phyloP scores from a whole-genome alignment of 1,139 yeast genomes.

The Pichia sp. region DNA sequence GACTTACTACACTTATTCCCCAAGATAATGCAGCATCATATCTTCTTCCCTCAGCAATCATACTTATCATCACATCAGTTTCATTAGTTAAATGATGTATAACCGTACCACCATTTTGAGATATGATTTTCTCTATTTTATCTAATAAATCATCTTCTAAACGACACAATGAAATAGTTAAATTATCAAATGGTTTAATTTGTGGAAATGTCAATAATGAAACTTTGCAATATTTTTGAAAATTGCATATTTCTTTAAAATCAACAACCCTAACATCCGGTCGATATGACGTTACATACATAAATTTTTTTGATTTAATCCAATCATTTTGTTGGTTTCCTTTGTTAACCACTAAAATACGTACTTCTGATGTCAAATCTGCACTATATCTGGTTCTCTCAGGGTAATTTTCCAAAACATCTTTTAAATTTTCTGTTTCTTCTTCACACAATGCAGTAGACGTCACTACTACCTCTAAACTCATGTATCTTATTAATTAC shows the following conservation, averaged over 20 bases:
- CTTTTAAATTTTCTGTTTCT: slow-evolving; percentile 10
- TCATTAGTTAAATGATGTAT: slow-evolving; percentile 47
- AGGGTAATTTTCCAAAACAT: slow-evolving; percentile 3
- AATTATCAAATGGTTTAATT: slow-evolving; percentile 20
- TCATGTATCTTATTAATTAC: not conserved
- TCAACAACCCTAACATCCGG: slow-evolving; percentile 52
- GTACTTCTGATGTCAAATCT: slow-evolving; percentile 25
- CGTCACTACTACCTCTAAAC: slow-evolving; percentile 16
- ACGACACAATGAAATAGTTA: slow-evolving; percentile 25
- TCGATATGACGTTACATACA: slow-evolving; percentile 50
- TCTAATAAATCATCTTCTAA: slow-evolving; percentile 21
- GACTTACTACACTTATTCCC: slow-evolving; percentile 64
- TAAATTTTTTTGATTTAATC: slow-evolving; percentile 25
- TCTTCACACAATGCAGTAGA: slow-evolving; percentile 22
- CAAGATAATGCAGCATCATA: slow-evolving; percentile 58
- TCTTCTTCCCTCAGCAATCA: slow-evolving; percentile 50
- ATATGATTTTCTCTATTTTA: slow-evolving; percentile 35
- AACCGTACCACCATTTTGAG: slow-evolving; percentile 50
- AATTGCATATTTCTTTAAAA: slow-evolving; percentile 35
- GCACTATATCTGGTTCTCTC: slow-evolving; percentile 16
- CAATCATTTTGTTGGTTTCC: slow-evolving; percentile 17
- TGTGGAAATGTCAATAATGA: not conserved
- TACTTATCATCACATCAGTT: slow-evolving; percentile 48
- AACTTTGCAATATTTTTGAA: not conserved
- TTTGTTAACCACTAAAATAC: slow-evolving; percentile 22